phyloP scores from a whole-genome alignment of 2,329 filamentous ascomycete species.

The Xylaria sp. region DNA sequence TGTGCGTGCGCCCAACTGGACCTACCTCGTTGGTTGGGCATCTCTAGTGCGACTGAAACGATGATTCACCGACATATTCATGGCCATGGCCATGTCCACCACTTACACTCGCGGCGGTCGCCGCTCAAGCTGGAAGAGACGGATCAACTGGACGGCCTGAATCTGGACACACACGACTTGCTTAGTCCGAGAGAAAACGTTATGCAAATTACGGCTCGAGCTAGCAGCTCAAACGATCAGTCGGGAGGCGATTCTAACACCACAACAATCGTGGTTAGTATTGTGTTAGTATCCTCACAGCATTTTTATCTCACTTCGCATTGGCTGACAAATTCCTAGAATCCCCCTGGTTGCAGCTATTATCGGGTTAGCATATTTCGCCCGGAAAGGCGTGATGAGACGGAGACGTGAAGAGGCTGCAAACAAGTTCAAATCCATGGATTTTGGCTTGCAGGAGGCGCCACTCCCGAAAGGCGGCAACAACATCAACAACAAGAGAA shows the following conservation, averaged over 20 bases:
- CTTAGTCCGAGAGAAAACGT: constrained; percentile 32
- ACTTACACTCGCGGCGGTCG: constrained; percentile 41
- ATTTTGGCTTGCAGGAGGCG: constrained; percentile 83
- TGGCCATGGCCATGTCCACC: constrained; percentile 41
- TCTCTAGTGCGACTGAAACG: constrained; percentile 25
- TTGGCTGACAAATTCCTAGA: constrained; percentile 58
- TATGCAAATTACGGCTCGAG: constrained; percentile 39
- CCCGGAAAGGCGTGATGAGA: constrained; percentile 79
- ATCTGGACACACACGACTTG: constrained; percentile 17
- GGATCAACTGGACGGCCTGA: constrained; percentile 34
- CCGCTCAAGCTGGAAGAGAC: constrained; percentile 33
- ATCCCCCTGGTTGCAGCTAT: constrained; percentile 78
- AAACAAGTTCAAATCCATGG: constrained; percentile 89
- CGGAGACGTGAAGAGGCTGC: constrained; percentile 80
- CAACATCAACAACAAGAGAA: constrained; percentile 53
- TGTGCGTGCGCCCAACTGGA: constrained; percentile 1
- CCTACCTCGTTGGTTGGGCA: constrained; percentile 3
- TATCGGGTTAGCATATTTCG: constrained; percentile 77
- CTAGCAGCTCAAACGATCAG: constrained; percentile 67
- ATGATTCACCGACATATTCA: constrained; percentile 44
- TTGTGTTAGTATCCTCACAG: constrained; percentile 69
- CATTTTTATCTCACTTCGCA: neutral
- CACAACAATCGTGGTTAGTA: constrained; percentile 75
- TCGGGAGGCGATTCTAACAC: constrained; percentile 61
- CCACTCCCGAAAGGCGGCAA: constrained; percentile 48